Evolutionary conservation across 2,329 filamentous ascomycete species (phyloP), one percentile per base, ranked within the genome.

Genomic region (Botryotinia convoluta): DNA sequence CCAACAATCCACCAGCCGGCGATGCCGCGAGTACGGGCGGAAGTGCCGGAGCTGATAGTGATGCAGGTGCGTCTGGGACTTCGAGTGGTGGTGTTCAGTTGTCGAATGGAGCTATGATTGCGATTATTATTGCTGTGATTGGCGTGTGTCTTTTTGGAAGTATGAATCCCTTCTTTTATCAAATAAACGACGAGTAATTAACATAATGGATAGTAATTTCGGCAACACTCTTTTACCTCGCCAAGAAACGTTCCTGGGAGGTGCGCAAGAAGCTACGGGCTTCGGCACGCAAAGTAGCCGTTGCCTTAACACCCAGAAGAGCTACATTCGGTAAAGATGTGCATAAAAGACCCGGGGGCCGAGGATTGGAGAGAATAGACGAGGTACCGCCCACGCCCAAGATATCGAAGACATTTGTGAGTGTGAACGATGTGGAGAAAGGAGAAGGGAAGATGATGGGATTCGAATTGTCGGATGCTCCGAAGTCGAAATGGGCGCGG

Each of bases 241-340:
- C 93, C 72, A 96, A 96, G 86, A 94, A 93, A 84, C 89, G 91
- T 64, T 92, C 95, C 82, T 96, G 93, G 93, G 92, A 90, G 77
- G 85, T 96, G 77, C 89, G 90, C 74, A 89, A 93, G 80, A 92
- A 87, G 44, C 85, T 97, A 73, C 88, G 91, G 72, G 89, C 88
- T 76, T 94, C 92, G 1, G 89, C 89, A 45, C 86, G 85, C 75
- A 89, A 85, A 79, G 88, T 91, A 42, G 88, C 87, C 61, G 87
- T 85, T 6, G 89, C 86, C 8, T 84, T 91, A 72, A 91, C 89
- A n/a, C 89, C 89, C 9, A 84, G 89, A 65, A 85, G 89, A 73
- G 82, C 85, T 72, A 88, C 90, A 77, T 91, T 91, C 74, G 89
- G 89, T 4, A 85, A 82, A 64, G 88, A 87, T 29, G 85, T 87